phyloP scores from a whole-genome alignment of 495 filamentous ascomycete species.

The Hypoxylon rickii region DNA sequence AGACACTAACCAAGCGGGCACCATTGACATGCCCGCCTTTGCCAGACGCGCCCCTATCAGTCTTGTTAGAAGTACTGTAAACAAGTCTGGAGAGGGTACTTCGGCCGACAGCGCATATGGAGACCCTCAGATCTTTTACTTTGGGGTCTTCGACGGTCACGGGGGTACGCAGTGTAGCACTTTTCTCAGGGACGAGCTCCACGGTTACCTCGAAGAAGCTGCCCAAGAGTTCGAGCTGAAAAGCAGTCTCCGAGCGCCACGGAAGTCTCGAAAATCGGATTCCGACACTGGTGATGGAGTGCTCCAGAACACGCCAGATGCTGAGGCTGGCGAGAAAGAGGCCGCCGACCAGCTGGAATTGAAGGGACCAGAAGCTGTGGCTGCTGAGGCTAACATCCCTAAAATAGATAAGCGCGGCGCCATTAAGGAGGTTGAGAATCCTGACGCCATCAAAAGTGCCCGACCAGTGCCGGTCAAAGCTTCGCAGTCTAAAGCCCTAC shows the following conservation, averaged over 20 bases:
- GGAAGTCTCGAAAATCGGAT: conserved; percentile 8
- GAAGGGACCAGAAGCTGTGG: conserved; percentile 44
- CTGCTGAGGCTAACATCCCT: conserved; percentile 37
- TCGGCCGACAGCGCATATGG: conserved; percentile 75
- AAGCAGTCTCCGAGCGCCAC: conserved; percentile 63
- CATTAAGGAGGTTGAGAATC: conserved; percentile 31
- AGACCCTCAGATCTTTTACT: conserved; percentile 96
- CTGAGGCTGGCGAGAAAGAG: conserved; percentile 23
- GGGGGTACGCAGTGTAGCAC: conserved; percentile 87
- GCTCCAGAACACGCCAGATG: conserved; percentile 11
- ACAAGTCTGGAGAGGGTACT: conserved; percentile 56
- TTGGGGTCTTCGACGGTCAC: conserved; percentile 94
- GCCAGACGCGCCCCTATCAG: conserved; percentile 78
- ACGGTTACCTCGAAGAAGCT: conserved; percentile 84
- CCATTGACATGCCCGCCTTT: conserved; percentile 89
- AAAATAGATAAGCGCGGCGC: conserved; percentile 34
- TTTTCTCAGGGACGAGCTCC: conserved; percentile 81
- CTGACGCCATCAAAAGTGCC: conserved; percentile 37
- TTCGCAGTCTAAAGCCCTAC: conserved; percentile 52
- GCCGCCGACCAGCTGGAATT: conserved; percentile 43
- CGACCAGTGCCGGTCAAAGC: conserved; percentile 39
- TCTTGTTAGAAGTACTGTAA: conserved; percentile 54
- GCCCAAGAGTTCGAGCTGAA: conserved; percentile 72
- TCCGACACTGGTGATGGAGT: conserved; percentile 4
- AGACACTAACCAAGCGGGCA: conserved; percentile 92